phyloP scores from a whole-genome alignment of 2,329 filamentous ascomycete species.

The Fusarium armeniacum region DNA sequence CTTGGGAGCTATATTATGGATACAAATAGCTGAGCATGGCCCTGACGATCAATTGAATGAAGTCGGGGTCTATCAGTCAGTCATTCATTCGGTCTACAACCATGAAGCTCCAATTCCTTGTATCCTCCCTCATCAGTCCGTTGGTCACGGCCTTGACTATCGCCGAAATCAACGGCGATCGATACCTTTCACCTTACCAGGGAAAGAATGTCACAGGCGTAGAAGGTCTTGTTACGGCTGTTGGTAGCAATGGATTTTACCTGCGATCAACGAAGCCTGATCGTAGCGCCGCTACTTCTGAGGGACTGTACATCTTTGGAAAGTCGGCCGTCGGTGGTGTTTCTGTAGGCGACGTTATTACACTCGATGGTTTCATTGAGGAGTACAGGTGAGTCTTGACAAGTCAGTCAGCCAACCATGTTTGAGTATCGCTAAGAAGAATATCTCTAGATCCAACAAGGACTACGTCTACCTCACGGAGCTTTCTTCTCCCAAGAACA shows the following conservation, averaged over 20 bases:
- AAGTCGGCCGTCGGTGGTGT: slow-evolving; percentile 64
- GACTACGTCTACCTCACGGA: slow-evolving; percentile 75
- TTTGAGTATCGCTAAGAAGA: slow-evolving; percentile 7
- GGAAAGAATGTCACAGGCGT: slow-evolving; percentile 70
- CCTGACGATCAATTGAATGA: slow-evolving; percentile 14
- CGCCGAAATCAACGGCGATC: slow-evolving; percentile 75
- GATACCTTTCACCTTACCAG: slow-evolving; percentile 72
- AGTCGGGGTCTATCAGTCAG: slow-evolving; percentile 11
- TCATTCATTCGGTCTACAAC: neutral
- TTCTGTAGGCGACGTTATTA: slow-evolving; percentile 73
- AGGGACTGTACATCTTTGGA: slow-evolving; percentile 76
- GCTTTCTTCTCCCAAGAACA: slow-evolving; percentile 68
- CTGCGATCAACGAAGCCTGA: slow-evolving; percentile 72
- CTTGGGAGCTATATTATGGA: slow-evolving; percentile 9
- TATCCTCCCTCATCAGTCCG: slow-evolving; percentile 47
- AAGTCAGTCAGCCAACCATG: neutral
- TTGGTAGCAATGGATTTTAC: slow-evolving; percentile 73
- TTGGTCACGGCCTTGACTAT: slow-evolving; percentile 62
- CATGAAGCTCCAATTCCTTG: slow-evolving; percentile 52
- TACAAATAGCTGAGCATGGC: slow-evolving; percentile 41
- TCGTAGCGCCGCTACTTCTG: slow-evolving; percentile 69
- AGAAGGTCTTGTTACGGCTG: slow-evolving; percentile 74
- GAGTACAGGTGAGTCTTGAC: slow-evolving; percentile 64
- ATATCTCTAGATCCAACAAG: slow-evolving; percentile 60
- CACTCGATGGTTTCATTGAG: slow-evolving; percentile 69